Evolutionary conservation across 306 rosid species (phyloP), one percentile per base, ranked within the genome.

Genomic region (Herpetospermum pedunculosum): DNA sequence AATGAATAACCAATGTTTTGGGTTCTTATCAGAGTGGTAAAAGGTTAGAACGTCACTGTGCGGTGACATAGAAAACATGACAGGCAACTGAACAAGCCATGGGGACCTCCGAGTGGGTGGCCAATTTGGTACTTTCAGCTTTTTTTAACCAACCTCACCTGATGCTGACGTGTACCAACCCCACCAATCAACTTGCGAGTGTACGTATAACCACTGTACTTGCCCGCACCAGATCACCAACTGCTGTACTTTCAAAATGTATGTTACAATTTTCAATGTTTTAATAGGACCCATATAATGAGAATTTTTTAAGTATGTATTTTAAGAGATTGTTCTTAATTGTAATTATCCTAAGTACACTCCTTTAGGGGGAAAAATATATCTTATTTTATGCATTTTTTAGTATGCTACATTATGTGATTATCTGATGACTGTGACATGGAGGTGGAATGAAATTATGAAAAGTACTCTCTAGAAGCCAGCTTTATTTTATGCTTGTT

Each of bases 91-190:
- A 34, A 18, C 43, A 29, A 59, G 21, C 43, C 2, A 34, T 16
- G 0, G 29, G 4, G 10, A 28, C 37, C n/a, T 13, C 13, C 9
- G n/a, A 28, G 35, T 10, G 16, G 32, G 19, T 64, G 30, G 49
- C 2, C 34, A 65, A 38, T 65, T 38, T 38, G 48, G 25, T 65
- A n/a, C 18, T 4, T 19, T 38, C 10, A 15, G 7, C 0, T 11
- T 16, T 29, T 28, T 26, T 58, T 35, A 3, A 64, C 72, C 50
- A 12, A 40, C 21, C 50, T 23, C 52, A 21, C 12, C 72, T 67
- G 52, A 67, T 67, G 72, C 72, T 67, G 53, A 67, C 52, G 53
- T 67, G 72, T 67, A 38, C 72, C 72, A n/a, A 35, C 52, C 52
- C 72, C 52, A 12, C 35, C 71, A 64, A 64, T 38, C 32, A 64